A percentile compares a stretch with the other conserved stretches of the same genome.
Evolutionary conservation across 1,139 yeast genomes (phyloP).

Genomic region (Magnusiomyces paraingens): DNA sequence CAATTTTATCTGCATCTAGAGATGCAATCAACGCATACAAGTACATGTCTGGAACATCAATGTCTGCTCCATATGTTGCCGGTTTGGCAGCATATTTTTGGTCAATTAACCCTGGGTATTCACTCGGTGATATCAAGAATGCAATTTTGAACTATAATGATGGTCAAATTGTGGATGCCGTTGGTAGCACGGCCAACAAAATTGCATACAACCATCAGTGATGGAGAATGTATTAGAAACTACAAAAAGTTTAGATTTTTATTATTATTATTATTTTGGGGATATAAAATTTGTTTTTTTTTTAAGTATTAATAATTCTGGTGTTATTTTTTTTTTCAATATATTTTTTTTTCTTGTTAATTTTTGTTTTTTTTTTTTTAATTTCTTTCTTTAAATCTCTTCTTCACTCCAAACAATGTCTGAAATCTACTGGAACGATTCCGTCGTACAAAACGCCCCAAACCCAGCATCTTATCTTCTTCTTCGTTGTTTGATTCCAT

Average conservation of each 20-base stretch:
- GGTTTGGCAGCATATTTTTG: conserved; percentile 42
- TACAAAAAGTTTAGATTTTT: neutral
- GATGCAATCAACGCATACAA: conserved; percentile 69
- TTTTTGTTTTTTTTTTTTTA: neutral
- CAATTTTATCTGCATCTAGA: conserved; percentile 55
- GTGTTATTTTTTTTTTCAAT: neutral
- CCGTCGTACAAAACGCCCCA: neutral
- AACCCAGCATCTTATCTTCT: no score
- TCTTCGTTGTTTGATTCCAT: no score
- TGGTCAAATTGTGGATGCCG: conserved; percentile 19
- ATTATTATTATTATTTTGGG: neutral
- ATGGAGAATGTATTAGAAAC: neutral
- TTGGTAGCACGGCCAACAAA: conserved; percentile 23
- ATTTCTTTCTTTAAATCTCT: neutral
- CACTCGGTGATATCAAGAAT: conserved; percentile 10
- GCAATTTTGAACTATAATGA: conserved; percentile 22
- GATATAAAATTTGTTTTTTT: conserved; percentile 20
- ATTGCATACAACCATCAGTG: conserved; percentile 25
- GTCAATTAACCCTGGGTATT: conserved; percentile 10
- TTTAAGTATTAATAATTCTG: neutral
- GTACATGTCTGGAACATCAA: conserved; percentile 80
- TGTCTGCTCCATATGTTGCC: conserved; percentile 86
- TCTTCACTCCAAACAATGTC: neutral
- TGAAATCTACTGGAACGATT: neutral
- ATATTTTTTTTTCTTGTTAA: neutral